Conservation (phyloP, 2,329 filamentous ascomycete species). For the Sporothrix schenckii region DNA sequence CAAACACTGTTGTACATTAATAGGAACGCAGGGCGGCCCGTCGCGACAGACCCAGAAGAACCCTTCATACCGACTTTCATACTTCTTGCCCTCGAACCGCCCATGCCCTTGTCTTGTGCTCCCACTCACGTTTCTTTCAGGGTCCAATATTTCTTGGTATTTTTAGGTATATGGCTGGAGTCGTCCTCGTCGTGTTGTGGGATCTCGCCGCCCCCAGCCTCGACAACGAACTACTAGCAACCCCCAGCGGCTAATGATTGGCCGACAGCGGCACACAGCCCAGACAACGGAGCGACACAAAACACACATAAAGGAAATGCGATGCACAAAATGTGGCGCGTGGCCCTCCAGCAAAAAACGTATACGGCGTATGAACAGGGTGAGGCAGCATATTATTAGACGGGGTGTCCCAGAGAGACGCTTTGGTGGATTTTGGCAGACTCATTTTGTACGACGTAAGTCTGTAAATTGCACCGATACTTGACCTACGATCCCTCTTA, state of each 20-base stretch:
- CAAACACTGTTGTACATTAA: neutral
- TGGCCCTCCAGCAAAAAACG: neutral
- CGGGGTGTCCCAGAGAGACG: no score
- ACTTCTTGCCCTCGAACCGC: neutral
- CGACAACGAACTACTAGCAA: neutral
- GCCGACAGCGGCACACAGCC: conserved; percentile 14
- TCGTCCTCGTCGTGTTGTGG: neutral
- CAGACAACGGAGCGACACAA: neutral
- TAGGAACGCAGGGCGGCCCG: neutral
- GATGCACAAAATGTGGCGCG: no score
- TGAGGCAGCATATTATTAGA: no score
- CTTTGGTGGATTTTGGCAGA: no score
- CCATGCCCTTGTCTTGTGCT: neutral
- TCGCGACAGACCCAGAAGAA: conserved; percentile 1
- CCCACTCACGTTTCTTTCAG: neutral
- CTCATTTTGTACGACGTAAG: no score
- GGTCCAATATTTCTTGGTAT: neutral
- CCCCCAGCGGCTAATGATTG: conserved; percentile 33
- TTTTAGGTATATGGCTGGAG: conserved; percentile 16
- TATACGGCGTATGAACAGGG: neutral
- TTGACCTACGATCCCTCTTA: neutral
- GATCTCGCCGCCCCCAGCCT: neutral
- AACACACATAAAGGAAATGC: neutral
- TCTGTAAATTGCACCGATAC: no score
- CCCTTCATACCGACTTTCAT: neutral